Percentiles rank a stretch among this genome's conserved stretches.
phyloP scores from a whole-genome alignment of 129 eudicot species.

The Helichrysum umbraculigerum region DNA sequence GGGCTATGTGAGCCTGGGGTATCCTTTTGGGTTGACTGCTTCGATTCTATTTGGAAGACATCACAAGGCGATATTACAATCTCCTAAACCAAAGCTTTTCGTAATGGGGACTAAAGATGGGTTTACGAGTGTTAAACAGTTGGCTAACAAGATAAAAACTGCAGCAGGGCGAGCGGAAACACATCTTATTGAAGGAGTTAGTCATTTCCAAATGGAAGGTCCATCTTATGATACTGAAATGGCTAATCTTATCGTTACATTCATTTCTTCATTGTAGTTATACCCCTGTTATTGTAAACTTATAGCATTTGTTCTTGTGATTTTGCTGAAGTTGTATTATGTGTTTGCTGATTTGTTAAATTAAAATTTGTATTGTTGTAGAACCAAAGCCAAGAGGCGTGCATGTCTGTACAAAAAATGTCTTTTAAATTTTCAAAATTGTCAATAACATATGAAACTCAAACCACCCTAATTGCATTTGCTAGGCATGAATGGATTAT shows the following conservation, averaged over 20 bases:
- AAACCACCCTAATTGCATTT: neutral
- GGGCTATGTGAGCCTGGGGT: conserved; percentile 83
- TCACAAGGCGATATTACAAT: conserved; percentile 64
- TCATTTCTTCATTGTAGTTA: conserved; percentile 50
- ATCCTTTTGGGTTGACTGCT: conserved; percentile 80
- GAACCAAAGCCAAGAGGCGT: neutral
- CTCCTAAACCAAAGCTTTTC: conserved; percentile 78
- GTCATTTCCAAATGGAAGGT: conserved; percentile 88
- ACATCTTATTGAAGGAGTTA: conserved; percentile 70
- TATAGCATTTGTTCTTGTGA: conserved; percentile 14
- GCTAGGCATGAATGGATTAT: neutral
- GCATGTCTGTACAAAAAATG: neutral
- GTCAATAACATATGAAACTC: neutral
- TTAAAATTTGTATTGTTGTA: conserved; percentile 6
- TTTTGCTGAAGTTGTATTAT: neutral
- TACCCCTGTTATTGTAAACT: neutral
- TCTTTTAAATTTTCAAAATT: neutral
- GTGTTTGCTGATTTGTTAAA: conserved; percentile 15
- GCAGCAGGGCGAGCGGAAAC: conserved; percentile 73
- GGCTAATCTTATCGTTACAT: conserved; percentile 52
- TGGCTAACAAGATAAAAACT: conserved; percentile 64
- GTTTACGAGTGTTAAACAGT: conserved; percentile 86
- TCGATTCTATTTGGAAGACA: conserved; percentile 84
- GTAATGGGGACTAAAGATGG: conserved; percentile 95
- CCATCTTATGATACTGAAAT: conserved; percentile 64